Base-by-base conservation (phyloP, 2,329 filamentous ascomycete species). In the Tolypocladium nubicola region DNA sequence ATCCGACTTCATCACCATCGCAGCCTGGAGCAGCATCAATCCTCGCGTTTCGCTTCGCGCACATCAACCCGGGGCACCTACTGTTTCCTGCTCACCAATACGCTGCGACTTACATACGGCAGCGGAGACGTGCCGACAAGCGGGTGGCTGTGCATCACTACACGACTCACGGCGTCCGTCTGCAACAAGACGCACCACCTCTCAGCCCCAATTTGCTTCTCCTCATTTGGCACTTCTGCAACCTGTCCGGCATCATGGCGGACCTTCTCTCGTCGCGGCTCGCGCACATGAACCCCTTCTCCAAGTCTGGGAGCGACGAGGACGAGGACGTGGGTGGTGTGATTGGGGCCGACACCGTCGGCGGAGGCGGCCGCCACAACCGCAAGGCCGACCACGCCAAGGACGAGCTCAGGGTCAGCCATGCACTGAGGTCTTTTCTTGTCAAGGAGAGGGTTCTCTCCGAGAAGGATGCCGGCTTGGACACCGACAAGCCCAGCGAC, bases 331-430 rank as follows among this genome's bases (percentile, higher is more conserved):
- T 64, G 6, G 71, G 70, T 53, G 71, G 70, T 23, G 57, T 62
- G 40, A 70, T 73, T 37, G 67, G 65, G 58, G 58, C 60, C 53
- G 65, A 68, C 57, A 79, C 74, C 43, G 72, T 86, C 13, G 84
- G 81, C 2, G 82, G 83, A 38, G 82, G 83, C n/a, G 82, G 82
- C 50, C 82, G 82, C 66, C 75, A 75, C 56, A 71, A 73, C n/a
- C 75, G 76, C 41, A 70, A 71, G 55, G 77, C 76, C 8, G 79
- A 80, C 57, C 68, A 71, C 55, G 76, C 76, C 14, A 80, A 80
- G 59, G 75, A 76, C 47, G 73, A 81, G 57, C 75, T 88, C 33
- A 75, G 79, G 54, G 79, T 87, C 62, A 86, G 84, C 71, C 74
- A 75, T 59, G 80, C 82, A 0, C 67, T 88, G 49, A 79, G 77